These are phyloP conservation scores for Penicillium aurantiogriseum DNA, from an alignment of 2,329 filamentous ascomycete genomes.

Conservation along the genomic window DNA sequence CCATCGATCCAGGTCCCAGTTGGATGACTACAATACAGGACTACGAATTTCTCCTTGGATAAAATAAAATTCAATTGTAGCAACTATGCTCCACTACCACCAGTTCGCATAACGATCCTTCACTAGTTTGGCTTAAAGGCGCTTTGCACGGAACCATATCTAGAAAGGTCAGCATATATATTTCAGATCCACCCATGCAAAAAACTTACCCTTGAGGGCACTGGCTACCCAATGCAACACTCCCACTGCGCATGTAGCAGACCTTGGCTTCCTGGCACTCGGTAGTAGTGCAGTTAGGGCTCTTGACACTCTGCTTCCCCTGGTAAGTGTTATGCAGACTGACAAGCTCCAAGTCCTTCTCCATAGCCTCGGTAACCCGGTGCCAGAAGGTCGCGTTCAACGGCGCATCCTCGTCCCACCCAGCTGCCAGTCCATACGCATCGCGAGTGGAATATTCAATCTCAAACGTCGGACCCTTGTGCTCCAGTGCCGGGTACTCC, in stretches of 20 bases:
- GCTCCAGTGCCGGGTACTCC: constrained; percentile 40
- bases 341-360: constrained; percentile 50
- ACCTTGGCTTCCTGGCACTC: constrained; percentile 56
- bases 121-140: constrained; percentile 25
- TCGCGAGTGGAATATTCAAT: constrained; percentile 55
- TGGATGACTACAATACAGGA: not conserved
- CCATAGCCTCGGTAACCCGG: constrained; percentile 57
- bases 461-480: constrained; percentile 48
- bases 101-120: not conserved
- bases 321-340: constrained; percentile 52
- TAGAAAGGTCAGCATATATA: constrained; percentile 12
- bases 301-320: constrained; percentile 52
- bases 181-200: not conserved
- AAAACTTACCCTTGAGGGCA: constrained; percentile 52
- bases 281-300: constrained; percentile 52
- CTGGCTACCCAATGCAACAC: constrained; percentile 49
- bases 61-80: not conserved
- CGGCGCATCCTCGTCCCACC: constrained; percentile 50
- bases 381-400: constrained; percentile 62
- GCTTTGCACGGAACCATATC: constrained; percentile 45
- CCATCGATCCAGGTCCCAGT: too few species aligned
- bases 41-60: not conserved
- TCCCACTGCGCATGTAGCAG: constrained; percentile 60
- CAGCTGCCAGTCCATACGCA: constrained; percentile 45
- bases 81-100: too few species aligned